Conservation (phyloP, 2,329 filamentous ascomycete species). For the Didymella arachidicola region DNA sequence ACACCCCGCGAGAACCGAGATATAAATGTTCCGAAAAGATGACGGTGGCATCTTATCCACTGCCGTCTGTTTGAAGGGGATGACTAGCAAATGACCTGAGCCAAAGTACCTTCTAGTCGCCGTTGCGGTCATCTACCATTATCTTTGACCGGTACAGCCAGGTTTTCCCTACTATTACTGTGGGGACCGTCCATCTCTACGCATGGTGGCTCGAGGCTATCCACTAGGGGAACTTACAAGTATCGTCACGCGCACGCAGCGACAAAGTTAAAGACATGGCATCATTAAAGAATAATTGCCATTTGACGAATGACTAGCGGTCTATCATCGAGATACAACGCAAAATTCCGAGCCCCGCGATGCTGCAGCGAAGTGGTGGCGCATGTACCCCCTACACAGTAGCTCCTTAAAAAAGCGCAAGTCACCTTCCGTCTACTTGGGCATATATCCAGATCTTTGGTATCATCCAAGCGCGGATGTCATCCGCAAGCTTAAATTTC, state of each 20-base stretch:
- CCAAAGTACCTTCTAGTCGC: conserved; percentile 21
- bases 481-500: conserved; percentile 3
- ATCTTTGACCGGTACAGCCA: conserved; percentile 13
- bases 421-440: conserved; percentile 21
- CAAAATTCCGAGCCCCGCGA: conserved; percentile 22
- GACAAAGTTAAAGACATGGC: background rate
- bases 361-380: conserved; percentile 25
- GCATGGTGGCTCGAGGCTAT: background rate
- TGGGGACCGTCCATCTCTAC: background rate
- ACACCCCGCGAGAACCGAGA: background rate
- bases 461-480: conserved; percentile 25
- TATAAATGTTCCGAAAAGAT: background rate
- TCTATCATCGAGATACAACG: conserved; percentile 2
- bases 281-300: background rate
- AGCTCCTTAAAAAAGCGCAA: conserved; percentile 22
- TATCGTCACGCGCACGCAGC: background rate
- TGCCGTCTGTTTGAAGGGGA: background rate
- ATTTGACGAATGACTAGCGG: background rate
- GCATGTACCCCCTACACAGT: conserved; percentile 9
- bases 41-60: background rate
- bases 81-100: conserved; percentile 9
- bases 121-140: conserved; percentile 23
- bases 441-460: conserved; percentile 20
- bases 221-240: background rate
- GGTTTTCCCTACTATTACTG: conserved; percentile 2